Percentiles rank a stretch among this genome's conserved stretches.
Evolutionary conservation across 2,329 filamentous ascomycete species (phyloP).

Genomic region (Penicillium sp.): DNA sequence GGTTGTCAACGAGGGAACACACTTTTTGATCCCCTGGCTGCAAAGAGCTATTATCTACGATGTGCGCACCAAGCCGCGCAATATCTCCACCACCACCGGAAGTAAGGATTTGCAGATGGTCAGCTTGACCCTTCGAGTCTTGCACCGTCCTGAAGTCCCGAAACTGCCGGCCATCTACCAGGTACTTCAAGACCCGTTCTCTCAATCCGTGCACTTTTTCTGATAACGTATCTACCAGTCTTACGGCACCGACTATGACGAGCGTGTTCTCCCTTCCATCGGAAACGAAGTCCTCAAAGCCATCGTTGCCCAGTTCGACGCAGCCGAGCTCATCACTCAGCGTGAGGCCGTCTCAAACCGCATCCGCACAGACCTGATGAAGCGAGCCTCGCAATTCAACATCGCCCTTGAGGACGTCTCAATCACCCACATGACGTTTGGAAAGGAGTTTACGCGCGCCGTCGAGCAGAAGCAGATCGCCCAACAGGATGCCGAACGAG

Average conservation of each 20-base stretch:
- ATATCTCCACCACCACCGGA: conserved; percentile 96
- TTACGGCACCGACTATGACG: conserved; percentile 97
- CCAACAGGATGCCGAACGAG: conserved; percentile 96
- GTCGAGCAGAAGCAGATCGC: conserved; percentile 99
- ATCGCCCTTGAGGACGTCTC: conserved; percentile 98
- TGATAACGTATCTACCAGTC: conserved; percentile 61
- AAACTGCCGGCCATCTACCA: conserved; percentile 97
- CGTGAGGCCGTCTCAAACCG: conserved; percentile 95
- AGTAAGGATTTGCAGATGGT: conserved; percentile 99
- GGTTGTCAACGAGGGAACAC: conserved; percentile 94
- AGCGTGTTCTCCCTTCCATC: conserved; percentile 96
- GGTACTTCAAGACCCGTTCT: conserved; percentile 58
- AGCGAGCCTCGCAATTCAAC: conserved; percentile 95
- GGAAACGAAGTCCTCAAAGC: conserved; percentile 99
- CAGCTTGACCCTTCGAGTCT: conserved; percentile 91
- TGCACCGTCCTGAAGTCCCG: conserved; percentile 93
- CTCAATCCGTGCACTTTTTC: not conserved
- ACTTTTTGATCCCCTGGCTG: conserved; percentile 95
- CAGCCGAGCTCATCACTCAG: conserved; percentile 97
- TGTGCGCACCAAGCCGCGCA: conserved; percentile 94
- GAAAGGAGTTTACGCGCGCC: conserved; percentile 96
- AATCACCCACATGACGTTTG: conserved; percentile 99
- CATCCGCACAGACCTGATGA: conserved; percentile 89
- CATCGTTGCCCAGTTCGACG: conserved; percentile 98
- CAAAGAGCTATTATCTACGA: conserved; percentile 95